These are phyloP conservation scores for Catenaria anguillulae DNA, from an alignment of 371 early-diverging fungal genomes.

Conservation along the genomic window DNA sequence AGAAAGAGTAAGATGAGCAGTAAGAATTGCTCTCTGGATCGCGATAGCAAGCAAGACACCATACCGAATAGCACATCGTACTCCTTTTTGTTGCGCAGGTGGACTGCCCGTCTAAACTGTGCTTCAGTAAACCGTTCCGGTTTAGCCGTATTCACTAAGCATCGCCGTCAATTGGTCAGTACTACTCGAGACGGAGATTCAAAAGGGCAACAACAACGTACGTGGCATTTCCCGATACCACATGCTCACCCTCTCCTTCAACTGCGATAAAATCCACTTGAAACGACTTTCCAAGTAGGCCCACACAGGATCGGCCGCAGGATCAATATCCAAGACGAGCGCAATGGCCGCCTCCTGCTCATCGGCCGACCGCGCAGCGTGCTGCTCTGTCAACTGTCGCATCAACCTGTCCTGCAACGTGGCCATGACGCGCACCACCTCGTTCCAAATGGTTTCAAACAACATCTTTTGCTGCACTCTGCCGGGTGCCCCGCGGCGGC, in stretches of 20 bases:
- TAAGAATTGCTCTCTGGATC: neutral
- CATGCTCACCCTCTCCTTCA: slow-evolving; percentile 45
- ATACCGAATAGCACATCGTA: slow-evolving; percentile 26
- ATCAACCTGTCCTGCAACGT: slow-evolving; percentile 54
- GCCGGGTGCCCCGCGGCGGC: no score
- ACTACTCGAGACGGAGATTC: no score
- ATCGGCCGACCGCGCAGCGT: slow-evolving; percentile 53
- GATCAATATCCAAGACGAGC: slow-evolving; percentile 67
- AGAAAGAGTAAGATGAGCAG: neutral
- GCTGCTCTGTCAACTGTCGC: slow-evolving; percentile 52
- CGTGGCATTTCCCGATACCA: slow-evolving; percentile 19
- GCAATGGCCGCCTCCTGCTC: slow-evolving; percentile 77
- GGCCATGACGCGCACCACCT: slow-evolving; percentile 68
- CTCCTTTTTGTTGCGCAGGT: slow-evolving; percentile 13
- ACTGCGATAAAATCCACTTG: slow-evolving; percentile 62
- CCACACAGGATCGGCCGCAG: slow-evolving; percentile 75
- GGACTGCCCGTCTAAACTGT: slow-evolving; percentile 10
- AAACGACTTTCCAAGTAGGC: slow-evolving; percentile 77
- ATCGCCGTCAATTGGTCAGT: no score
- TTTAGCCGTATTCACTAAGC: no score
- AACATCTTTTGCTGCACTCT: no score
- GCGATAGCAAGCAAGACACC: neutral
- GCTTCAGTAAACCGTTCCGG: slow-evolving; percentile 24
- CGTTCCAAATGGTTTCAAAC: slow-evolving; percentile 86
- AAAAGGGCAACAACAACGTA: no score